Percentiles rank a stretch among this genome's conserved stretches.
Evolutionary conservation across 306 rosid species (phyloP).

Genomic region (Trifolium pratense): DNA sequence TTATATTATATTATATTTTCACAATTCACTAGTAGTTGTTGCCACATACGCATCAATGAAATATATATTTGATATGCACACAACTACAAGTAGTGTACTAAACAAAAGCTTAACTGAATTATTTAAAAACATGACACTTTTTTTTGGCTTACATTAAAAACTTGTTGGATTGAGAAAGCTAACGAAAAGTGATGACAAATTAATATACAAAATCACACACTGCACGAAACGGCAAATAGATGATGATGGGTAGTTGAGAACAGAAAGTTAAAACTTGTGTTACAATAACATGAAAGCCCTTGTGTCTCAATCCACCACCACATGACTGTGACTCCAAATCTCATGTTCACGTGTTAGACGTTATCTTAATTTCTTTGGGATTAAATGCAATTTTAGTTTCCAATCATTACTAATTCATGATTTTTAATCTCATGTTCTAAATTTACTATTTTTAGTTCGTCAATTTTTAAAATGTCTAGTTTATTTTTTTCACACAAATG

Average conservation of each 20-base stretch:
- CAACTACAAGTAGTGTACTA: slow-evolving; percentile 19
- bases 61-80: slow-evolving; percentile 24
- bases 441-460: too few species aligned
- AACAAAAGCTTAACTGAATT: background rate
- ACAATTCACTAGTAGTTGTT: slow-evolving; percentile 22
- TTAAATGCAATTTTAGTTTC: too few species aligned
- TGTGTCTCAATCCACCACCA: slow-evolving; percentile 52
- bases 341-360: slow-evolving; percentile 22
- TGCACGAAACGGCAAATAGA: slow-evolving; percentile 44
- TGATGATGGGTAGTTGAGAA: slow-evolving; percentile 33
- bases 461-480: too few species aligned
- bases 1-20: background rate
- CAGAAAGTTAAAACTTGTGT: slow-evolving; percentile 25
- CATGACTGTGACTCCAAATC: slow-evolving; percentile 55
- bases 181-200: background rate
- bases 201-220: slow-evolving; percentile 16
- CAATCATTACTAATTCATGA: too few species aligned
- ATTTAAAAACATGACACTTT: slow-evolving; percentile 1
- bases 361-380: background rate
- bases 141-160: slow-evolving; percentile 6
- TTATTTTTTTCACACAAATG: too few species aligned
- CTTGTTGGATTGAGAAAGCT: slow-evolving; percentile 12
- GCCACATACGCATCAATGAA: slow-evolving; percentile 11
- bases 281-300: slow-evolving; percentile 12
- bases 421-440: too few species aligned